phyloP scores from a whole-genome alignment of 2,329 filamentous ascomycete species.

The Coniochaeta sp. region DNA sequence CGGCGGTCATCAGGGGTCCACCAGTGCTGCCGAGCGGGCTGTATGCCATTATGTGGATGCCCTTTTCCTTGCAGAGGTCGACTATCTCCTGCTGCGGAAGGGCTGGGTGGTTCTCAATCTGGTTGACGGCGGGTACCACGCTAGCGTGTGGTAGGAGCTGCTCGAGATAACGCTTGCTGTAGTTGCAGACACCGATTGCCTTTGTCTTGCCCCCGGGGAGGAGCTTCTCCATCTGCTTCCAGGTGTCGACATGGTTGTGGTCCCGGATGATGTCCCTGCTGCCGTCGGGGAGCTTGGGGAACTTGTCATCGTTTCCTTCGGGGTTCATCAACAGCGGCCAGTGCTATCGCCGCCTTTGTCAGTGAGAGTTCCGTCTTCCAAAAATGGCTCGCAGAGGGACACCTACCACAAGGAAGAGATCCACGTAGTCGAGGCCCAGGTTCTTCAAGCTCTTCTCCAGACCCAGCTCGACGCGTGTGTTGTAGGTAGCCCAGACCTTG shows the following conservation, averaged over 20 bases:
- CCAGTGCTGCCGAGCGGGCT: conserved; percentile 58
- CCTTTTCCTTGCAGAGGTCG: conserved; percentile 58
- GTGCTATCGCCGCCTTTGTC: conserved; percentile 41
- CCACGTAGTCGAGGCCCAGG: conserved; percentile 72
- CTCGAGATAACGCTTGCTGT: conserved; percentile 48
- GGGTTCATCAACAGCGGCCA: conserved; percentile 80
- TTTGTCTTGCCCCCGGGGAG: conserved; percentile 49
- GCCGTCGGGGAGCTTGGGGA: conserved; percentile 69
- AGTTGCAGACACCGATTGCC: conserved; percentile 51
- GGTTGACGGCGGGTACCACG: conserved; percentile 59
- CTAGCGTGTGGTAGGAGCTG: conserved; percentile 40
- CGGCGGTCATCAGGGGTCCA: conserved; percentile 56
- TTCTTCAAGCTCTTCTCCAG: conserved; percentile 66
- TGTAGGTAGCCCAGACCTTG: conserved; percentile 81
- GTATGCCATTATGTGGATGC: conserved; percentile 68
- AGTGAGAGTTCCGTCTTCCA: background rate
- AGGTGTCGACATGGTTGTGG: conserved; percentile 68
- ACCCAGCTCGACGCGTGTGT: conserved; percentile 58
- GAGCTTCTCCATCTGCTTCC: conserved; percentile 67
- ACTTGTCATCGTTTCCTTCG: conserved; percentile 59
- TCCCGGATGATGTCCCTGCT: conserved; percentile 62
- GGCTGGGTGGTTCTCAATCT: conserved; percentile 67
- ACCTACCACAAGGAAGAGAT: conserved; percentile 63
- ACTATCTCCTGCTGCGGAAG: conserved; percentile 67
- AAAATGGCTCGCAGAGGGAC: background rate